phyloP scores from a whole-genome alignment of 1,139 yeast genomes.

The Pichia kudriavzevii region DNA sequence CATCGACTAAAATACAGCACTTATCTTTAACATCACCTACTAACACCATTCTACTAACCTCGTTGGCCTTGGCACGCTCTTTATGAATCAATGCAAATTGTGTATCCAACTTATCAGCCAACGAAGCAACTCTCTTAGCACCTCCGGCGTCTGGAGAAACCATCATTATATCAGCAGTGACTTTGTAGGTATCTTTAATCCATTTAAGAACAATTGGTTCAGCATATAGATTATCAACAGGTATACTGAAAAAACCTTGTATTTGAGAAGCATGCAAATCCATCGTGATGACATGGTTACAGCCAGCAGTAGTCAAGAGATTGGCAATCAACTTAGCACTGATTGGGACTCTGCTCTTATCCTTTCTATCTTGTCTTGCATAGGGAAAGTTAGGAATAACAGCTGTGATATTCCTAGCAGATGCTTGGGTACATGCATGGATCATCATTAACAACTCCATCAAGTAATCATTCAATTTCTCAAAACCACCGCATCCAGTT shows the following conservation, averaged over 20 bases:
- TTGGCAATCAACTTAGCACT: conserved; percentile 76
- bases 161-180: conserved; percentile 44
- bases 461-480: conserved; percentile 56
- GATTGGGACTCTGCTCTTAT: conserved; percentile 74
- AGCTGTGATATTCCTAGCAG: conserved; percentile 73
- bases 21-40: conserved; percentile 74
- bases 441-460: conserved; percentile 67
- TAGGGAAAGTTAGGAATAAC: conserved; percentile 77
- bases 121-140: conserved; percentile 73
- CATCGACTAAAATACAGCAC: conserved; percentile 66
- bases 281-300: conserved; percentile 76
- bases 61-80: conserved; percentile 74
- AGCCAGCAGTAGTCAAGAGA: conserved; percentile 69
- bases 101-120: conserved; percentile 69
- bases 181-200: conserved; percentile 44
- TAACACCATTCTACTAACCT: conserved; percentile 65
- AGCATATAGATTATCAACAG: conserved; percentile 75
- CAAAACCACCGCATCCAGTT: conserved; percentile 65
- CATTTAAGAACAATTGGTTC: conserved; percentile 70
- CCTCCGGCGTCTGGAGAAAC: conserved; percentile 87
- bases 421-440: conserved; percentile 72
- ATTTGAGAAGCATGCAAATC: conserved; percentile 80
- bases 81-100: conserved; percentile 77
- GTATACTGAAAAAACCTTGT: conserved; percentile 75
- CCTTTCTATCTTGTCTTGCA: conserved; percentile 79